Evolutionary conservation across 768 basidiomycete genomes (phyloP).

Genomic region (Sarcomyxa edulis): DNA sequence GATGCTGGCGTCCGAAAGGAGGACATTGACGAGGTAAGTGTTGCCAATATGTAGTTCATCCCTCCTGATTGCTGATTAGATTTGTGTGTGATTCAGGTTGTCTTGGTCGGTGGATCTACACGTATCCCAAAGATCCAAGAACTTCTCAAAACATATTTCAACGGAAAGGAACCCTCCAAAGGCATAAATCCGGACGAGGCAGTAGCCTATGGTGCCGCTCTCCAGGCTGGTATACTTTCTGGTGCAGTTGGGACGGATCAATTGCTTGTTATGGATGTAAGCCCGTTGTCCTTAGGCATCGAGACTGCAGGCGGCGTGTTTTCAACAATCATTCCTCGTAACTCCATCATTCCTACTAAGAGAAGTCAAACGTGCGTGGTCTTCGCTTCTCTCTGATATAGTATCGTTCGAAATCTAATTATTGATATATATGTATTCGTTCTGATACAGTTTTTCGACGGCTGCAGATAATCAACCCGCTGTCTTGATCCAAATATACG

Average conservation of each 20-base stretch:
- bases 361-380: slow-evolving; percentile 95
- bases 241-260: slow-evolving; percentile 97
- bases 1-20: slow-evolving; percentile 77
- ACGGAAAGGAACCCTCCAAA: slow-evolving; percentile 97
- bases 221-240: slow-evolving; percentile 96
- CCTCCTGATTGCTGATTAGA: neutral
- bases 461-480: slow-evolving; percentile 97
- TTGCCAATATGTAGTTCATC: neutral
- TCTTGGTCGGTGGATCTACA: slow-evolving; percentile 96
- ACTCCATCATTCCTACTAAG: slow-evolving; percentile 97
- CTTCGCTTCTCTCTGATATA: no score
- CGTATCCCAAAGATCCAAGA: slow-evolving; percentile 99
- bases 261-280: slow-evolving; percentile 94
- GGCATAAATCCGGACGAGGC: slow-evolving; percentile 99
- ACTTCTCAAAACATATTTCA: slow-evolving; percentile 96
- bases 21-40: slow-evolving; percentile 60
- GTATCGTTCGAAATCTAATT: no score
- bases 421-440: no score
- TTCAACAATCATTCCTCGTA: slow-evolving; percentile 96
- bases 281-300: slow-evolving; percentile 92
- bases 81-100: slow-evolving; percentile 35
- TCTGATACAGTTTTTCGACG: no score
- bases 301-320: slow-evolving; percentile 99
- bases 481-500: slow-evolving; percentile 95
- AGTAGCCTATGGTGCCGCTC: slow-evolving; percentile 97